Evolutionary conservation across 2,329 filamentous ascomycete species (phyloP), one percentile per base, ranked within the genome.

Genomic region (Elsinoe necatrix): DNA sequence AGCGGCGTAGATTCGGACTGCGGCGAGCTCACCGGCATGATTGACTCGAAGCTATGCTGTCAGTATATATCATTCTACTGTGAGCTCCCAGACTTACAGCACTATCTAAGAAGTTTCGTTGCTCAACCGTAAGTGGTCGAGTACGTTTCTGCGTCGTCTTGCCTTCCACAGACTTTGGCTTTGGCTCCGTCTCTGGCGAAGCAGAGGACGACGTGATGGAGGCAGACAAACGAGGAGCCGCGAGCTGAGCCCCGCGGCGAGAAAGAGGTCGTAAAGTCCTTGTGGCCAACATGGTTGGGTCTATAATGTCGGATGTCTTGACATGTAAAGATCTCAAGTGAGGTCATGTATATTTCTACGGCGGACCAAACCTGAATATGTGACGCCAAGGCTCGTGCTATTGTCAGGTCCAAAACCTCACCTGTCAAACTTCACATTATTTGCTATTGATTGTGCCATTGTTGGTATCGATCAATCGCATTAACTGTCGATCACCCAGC

Each of bases 1-100:
- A 1, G 89, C 85, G 1, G 83, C 84, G 75, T 97, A 98, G 71
- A 98, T 98, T 57, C 95, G 82, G 23, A 89, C 92, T 27, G 93
- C 93, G 56, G 93, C 93, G n/a, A 98, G 82, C 73, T 98, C 93
- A 68, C 93, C 93, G 21, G 93, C 90, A 74, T 98, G 93, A 72
- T 98, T 97, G 57, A 98, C 93, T 60, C 93, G 89, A 27, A 97
- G 83, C 82, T 86, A 29, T 29, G 9, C 9, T 29, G 27, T 29
- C 27, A 29, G 27, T 9, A 29, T 29, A 9, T n/a, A n/a, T n/a
- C n/a, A n/a, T n/a, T n/a, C n/a, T n/a, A n/a, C n/a, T n/a, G n/a
- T 20, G 14, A 4, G 16, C 34, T 16, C 21, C 21, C n/a, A n/a
- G n/a, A 65, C 78, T 62, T 74, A 85, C 82, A 14, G 89, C 89